A percentile compares a stretch with the other conserved stretches of the same genome.
Evolutionary conservation across 2,329 filamentous ascomycete species (phyloP).

Genomic region (Colletotrichum viniferum): DNA sequence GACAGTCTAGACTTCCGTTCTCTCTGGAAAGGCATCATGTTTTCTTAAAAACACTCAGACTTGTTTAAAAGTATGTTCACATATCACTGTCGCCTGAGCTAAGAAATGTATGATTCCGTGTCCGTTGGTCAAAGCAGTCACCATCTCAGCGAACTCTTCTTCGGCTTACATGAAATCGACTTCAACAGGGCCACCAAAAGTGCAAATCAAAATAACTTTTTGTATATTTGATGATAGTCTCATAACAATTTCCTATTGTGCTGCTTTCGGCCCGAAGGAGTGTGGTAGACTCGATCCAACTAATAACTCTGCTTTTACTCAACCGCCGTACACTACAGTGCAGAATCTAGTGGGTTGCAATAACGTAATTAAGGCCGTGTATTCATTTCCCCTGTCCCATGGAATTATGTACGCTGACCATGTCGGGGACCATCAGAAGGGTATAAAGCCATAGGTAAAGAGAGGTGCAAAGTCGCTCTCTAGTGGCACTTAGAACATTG

Average conservation of each 20-base stretch:
- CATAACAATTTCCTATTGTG: background rate
- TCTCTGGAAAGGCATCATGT: background rate
- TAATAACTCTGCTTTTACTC: background rate
- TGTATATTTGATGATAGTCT: background rate
- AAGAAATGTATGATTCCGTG: no score
- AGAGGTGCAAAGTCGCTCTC: background rate
- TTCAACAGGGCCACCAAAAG: background rate
- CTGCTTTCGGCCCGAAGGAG: background rate
- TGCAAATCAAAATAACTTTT: background rate
- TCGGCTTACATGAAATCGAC: background rate
- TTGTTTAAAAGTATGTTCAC: no score
- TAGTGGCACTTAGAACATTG: conserved; percentile 9
- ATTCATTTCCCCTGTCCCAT: background rate
- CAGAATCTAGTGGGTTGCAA: background rate
- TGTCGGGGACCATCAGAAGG: background rate
- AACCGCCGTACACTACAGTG: background rate
- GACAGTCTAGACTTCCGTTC: background rate
- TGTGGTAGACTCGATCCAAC: background rate
- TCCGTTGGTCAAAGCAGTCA: background rate
- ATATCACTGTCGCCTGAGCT: no score
- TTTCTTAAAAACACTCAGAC: background rate
- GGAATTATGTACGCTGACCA: background rate
- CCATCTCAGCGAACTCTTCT: background rate
- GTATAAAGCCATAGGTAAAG: background rate
- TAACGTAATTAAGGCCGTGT: background rate